Base-by-base conservation (phyloP, 2,329 filamentous ascomycete species). In the Thelonectria olida region DNA sequence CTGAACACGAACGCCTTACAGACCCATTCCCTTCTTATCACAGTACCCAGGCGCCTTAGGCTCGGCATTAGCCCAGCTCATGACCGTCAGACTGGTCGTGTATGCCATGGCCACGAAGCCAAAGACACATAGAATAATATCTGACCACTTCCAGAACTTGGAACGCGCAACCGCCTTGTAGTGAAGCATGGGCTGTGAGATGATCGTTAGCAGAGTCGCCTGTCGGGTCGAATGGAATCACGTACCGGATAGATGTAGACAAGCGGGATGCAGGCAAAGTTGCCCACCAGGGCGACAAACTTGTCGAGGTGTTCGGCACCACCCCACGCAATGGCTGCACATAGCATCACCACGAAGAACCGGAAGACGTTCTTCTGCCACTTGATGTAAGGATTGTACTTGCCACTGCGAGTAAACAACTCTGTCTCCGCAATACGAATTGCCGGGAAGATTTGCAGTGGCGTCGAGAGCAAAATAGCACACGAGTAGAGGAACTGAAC, bases 301-400 rank as follows among this genome's bases (percentile, higher is more conserved):
- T 98, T 98, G 81, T 99, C 96, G 55, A 99, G 81, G 78, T 98
- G 90, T 68, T 93, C 92, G 3, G 96, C 95, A 63, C 96, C 96
- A 44, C 90, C 89, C 93, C 93, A 99, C 2, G 95, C 95, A 67
- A 99, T 91, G 60, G 89, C 79, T 1, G 94, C 92, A 73, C 96
- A 98, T 22, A 96, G 78, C 72, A 92, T 87, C 51, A 98, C 96
- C 64, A 97, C 88, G 74, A 95, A 90, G 83, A 98, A 99, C 55
- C 96, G 90, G 82, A 97, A 99, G 31, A 91, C 82, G 71, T 99
- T 99, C 88, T 99, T 99, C 84, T 98, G 92, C 96, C 96, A 99
- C 82, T 99, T 99, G 83, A 99, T 97, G 74, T 92, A 96, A 1
- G 93, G 94, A 75, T 98, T 97, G 81, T 97, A 97, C 79, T 99